phyloP scores from a whole-genome alignment of 371 early-diverging fungal genomes.

The Phascolomyces articulosus region DNA sequence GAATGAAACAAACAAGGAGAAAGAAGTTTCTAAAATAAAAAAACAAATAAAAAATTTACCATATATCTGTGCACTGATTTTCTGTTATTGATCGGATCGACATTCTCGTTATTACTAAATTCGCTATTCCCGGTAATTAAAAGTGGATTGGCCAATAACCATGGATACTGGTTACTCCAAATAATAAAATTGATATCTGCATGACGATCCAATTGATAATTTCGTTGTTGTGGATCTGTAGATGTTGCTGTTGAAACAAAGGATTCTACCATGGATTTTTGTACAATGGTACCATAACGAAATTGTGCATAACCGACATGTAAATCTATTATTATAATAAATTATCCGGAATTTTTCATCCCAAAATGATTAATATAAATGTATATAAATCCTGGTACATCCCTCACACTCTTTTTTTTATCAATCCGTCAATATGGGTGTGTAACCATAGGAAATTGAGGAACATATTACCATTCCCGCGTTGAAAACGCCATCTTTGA shows the following conservation, averaged over 20 bases:
- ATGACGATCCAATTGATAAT: conserved; percentile 29
- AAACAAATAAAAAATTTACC: too few species aligned
- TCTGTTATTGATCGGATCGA: conserved; percentile 1
- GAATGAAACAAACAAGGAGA: too few species aligned
- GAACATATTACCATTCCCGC: conserved; percentile 34
- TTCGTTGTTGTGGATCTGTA: conserved; percentile 36
- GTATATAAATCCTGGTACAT: too few species aligned
- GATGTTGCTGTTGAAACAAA: conserved; percentile 26
- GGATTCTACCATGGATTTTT: conserved; percentile 47
- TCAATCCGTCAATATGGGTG: neutral
- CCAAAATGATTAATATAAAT: too few species aligned
- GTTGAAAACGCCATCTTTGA: conserved; percentile 60
- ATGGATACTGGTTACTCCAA: conserved; percentile 66
- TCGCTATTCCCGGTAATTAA: conserved; percentile 3
- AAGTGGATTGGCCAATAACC: conserved; percentile 60
- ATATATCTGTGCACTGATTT: neutral
- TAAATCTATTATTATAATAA: conserved; percentile 34
- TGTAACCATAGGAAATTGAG: too few species aligned
- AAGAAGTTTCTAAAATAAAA: too few species aligned
- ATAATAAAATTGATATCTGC: conserved; percentile 61
- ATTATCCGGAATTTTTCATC: too few species aligned
- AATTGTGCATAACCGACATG: conserved; percentile 67
- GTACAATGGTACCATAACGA: conserved; percentile 60
- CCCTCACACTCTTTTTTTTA: neutral
- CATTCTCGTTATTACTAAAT: conserved; percentile 8